phyloP scores from a whole-genome alignment of 306 rosid genomes.

The Benincasa hispida region DNA sequence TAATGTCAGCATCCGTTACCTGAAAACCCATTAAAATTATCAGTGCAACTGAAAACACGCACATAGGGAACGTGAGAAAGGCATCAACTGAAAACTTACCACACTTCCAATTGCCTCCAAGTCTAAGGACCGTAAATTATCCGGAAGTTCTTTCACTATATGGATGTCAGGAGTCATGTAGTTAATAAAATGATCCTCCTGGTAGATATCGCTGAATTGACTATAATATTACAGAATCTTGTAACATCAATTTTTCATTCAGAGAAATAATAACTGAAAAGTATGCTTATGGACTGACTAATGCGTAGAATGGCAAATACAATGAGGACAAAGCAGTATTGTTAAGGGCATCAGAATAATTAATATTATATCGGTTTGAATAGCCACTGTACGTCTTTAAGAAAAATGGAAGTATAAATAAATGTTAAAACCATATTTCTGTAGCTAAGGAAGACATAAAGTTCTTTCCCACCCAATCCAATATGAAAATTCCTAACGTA shows the following conservation, averaged over 20 bases:
- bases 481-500: not conserved
- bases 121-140: conserved; percentile 65
- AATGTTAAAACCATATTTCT: not conserved
- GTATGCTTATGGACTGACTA: conserved; percentile 9
- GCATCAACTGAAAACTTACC: conserved; percentile 36
- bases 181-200: conserved; percentile 79
- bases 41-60: conserved; percentile 12
- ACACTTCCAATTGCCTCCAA: conserved; percentile 77
- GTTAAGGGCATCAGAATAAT: not conserved
- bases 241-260: conserved; percentile 24
- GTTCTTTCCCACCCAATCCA: not conserved
- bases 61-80: not conserved
- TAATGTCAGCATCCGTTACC: conserved; percentile 82
- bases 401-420: not conserved
- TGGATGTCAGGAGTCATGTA: conserved; percentile 85
- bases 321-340: not conserved
- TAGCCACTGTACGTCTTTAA: not conserved
- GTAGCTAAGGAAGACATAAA: not conserved
- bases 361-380: not conserved
- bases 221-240: conserved; percentile 43
- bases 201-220: conserved; percentile 85
- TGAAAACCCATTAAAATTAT: conserved; percentile 26
- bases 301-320: conserved; percentile 2
- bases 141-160: conserved; percentile 81
- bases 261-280: conserved; percentile 14